phyloP scores from a whole-genome alignment of 164 flowering plant species.

The Umbellularia californica region DNA sequence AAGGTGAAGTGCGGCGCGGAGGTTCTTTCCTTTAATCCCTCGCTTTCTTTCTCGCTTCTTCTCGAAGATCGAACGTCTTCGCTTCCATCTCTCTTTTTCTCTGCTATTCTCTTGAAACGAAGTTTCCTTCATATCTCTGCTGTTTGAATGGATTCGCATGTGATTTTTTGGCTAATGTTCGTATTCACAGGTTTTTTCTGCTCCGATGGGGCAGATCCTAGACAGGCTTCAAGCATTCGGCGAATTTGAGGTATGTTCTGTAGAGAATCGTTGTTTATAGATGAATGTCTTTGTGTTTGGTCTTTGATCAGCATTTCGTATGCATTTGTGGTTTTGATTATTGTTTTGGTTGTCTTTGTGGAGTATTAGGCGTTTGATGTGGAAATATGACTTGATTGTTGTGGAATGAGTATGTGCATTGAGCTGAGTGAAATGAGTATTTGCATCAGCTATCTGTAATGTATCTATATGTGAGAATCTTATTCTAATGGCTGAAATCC shows the following conservation, averaged over 20 bases:
- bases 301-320: neutral
- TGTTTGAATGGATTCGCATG: neutral
- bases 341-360: neutral
- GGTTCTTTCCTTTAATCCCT: constrained; percentile 46
- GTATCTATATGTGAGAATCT: too few species aligned
- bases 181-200: constrained; percentile 58
- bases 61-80: neutral
- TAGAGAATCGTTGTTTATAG: neutral
- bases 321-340: neutral
- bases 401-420: too few species aligned
- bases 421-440: too few species aligned
- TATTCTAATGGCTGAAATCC: too few species aligned
- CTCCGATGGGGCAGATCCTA: constrained; percentile 63
- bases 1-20: constrained; percentile 96
- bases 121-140: neutral
- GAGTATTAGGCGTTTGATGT: neutral
- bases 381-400: neutral
- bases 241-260: constrained; percentile 75
- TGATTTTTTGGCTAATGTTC: neutral
- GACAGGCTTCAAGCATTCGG: constrained; percentile 53
- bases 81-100: neutral
- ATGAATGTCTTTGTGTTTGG: neutral
- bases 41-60: neutral
- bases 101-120: too few species aligned
- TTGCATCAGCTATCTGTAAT: too few species aligned